phyloP scores from a whole-genome alignment of 345 rosid species.

The Pistacia integerrima region DNA sequence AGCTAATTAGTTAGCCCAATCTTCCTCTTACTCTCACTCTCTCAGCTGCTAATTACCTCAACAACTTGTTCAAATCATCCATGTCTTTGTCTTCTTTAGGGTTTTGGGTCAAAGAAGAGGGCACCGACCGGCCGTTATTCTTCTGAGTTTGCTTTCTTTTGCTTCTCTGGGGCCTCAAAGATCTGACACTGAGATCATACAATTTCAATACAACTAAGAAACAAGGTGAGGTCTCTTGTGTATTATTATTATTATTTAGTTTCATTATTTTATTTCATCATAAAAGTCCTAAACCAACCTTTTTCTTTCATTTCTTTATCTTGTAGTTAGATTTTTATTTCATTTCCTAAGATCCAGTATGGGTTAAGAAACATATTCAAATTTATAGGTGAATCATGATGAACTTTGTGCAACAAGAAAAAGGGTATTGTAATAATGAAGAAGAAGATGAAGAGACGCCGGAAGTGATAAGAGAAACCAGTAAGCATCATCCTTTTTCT shows the following conservation, averaged over 20 bases:
- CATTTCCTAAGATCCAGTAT: conserved; percentile 26
- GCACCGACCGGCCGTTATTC: conserved; percentile 37
- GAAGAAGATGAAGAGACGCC: conserved; percentile 33
- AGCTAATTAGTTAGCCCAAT: conserved; percentile 8
- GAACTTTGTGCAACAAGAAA: conserved; percentile 44
- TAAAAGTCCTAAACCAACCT: conserved; percentile 7
- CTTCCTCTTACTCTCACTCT: neutral
- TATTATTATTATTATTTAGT: neutral
- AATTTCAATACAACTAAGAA: conserved; percentile 2
- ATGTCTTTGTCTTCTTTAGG: conserved; percentile 39
- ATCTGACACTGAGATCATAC: conserved; percentile 29
- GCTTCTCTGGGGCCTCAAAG: conserved; percentile 29
- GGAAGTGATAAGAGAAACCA: conserved; percentile 9
- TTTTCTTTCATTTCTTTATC: conserved; percentile 24
- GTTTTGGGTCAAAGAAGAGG: conserved; percentile 50
- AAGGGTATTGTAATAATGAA: conserved; percentile 26
- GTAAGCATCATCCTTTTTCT: conserved; percentile 29
- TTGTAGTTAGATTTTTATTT: conserved; percentile 26
- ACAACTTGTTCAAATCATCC: conserved; percentile 22
- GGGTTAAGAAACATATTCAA: conserved; percentile 17
- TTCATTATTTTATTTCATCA: neutral
- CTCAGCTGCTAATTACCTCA: conserved; percentile 4
- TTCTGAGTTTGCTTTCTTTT: conserved; percentile 4
- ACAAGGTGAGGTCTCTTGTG: conserved; percentile 18
- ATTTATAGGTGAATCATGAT: conserved; percentile 28